Evolutionary conservation across 805 yeast species (phyloP), one percentile per base, ranked within the genome.

Genomic region (Kluyveromyces starmeri): DNA sequence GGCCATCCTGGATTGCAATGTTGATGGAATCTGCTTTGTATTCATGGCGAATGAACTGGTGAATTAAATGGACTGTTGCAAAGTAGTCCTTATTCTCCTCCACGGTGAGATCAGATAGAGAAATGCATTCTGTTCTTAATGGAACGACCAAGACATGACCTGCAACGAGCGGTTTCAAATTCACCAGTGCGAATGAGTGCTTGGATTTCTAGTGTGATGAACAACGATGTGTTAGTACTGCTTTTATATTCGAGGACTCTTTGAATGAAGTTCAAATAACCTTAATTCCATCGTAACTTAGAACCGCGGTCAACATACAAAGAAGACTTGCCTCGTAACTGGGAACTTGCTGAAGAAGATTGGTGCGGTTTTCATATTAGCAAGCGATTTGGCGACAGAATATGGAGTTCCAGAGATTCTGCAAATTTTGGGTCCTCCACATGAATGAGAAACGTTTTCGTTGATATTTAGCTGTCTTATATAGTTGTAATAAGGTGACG

Each of bases 91-190:
- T 55, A 3, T 76, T 66, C 51, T 92, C 97, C 36, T 75, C 86
- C 0, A 64, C 59, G 2, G 78, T 70, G 33, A 92, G 65, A 44
- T 85, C 94, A 16, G 75, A 68, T 32, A 92, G 63, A 14, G 86
- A 62, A 4, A 72, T 61, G 11, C 78, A 55, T 11, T 33, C 85
- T 0, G 66, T 64, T 29, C 96, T 61, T n/a, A 72, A 54, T 1
- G 97, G 97, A 4, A 86, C 89, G 9, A 92, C 75, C 10, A 92
- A 65, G 0, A 86, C 89, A 62, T 92, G 99, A 1, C 98, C 98
- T 0, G 95, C 92, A 0, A 85, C 83, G 33, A 94, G 64, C 0
- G 99, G 99, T 55, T 84, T 84, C 34, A 94, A 57, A 55, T 92
- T 92, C 18, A 94, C 98, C 30, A 92, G 59, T 0, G 95, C 96